These are phyloP conservation scores for Halteria grandinella DNA, from an alignment of 73 alveolate species.

Conservation along the genomic window DNA sequence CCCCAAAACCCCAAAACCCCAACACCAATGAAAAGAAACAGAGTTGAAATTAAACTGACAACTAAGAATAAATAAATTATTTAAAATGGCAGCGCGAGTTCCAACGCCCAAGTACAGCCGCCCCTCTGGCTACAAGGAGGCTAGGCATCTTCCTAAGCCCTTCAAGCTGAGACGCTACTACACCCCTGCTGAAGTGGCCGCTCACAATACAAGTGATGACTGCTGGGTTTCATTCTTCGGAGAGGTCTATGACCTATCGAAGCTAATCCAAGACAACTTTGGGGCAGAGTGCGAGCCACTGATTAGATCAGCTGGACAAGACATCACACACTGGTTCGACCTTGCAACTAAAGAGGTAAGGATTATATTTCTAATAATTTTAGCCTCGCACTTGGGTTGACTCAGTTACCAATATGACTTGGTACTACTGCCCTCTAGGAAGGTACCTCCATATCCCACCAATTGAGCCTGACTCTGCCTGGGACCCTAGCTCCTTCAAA, in stretches of 20 bases:
- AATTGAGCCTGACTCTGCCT: slow-evolving; percentile 82
- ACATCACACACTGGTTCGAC: slow-evolving; percentile 98
- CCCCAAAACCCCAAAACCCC: slow-evolving; percentile 1
- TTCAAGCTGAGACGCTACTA: slow-evolving; percentile 86
- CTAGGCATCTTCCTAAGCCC: slow-evolving; percentile 61
- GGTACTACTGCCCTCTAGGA: slow-evolving; percentile 97
- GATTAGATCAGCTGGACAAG: slow-evolving; percentile 95
- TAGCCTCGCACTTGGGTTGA: slow-evolving; percentile 89
- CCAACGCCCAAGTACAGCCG: slow-evolving; percentile 64
- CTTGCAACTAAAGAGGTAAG: slow-evolving; percentile 93
- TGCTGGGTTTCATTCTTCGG: slow-evolving; percentile 96
- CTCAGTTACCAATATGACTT: slow-evolving; percentile 88
- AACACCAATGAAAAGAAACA: background rate
- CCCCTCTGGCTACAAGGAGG: slow-evolving; percentile 49
- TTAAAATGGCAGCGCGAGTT: slow-evolving; percentile 63
- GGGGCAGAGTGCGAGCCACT: slow-evolving; percentile 90
- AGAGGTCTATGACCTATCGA: slow-evolving; percentile 91
- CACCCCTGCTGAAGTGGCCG: slow-evolving; percentile 94
- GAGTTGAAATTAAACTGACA: background rate
- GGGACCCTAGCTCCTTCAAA: slow-evolving; percentile 70
- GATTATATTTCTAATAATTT: slow-evolving; percentile 21
- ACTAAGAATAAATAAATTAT: slow-evolving; percentile 2
- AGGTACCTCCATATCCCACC: slow-evolving; percentile 97
- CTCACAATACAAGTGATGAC: slow-evolving; percentile 95
- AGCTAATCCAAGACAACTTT: slow-evolving; percentile 81